A percentile compares a stretch with the other conserved stretches of the same genome.
phyloP scores from a whole-genome alignment of 2,329 filamentous ascomycete genomes.

The Diaporthe batatas region DNA sequence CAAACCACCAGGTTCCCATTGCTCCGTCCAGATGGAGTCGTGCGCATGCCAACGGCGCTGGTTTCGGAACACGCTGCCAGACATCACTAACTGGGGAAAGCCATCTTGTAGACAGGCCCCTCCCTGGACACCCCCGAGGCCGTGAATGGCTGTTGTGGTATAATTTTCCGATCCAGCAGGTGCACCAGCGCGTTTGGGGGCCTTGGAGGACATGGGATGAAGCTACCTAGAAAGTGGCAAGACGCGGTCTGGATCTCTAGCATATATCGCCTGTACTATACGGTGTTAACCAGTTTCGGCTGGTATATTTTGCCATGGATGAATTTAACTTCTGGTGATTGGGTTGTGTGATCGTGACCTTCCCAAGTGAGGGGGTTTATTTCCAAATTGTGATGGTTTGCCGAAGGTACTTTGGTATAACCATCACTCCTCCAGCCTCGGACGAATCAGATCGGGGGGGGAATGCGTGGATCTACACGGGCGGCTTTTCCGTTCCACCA shows the following conservation, averaged over 20 bases:
- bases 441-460: constrained; percentile 4
- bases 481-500: constrained; percentile 13
- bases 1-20: background rate
- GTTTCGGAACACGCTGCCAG: constrained; percentile 13
- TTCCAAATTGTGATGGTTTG: background rate
- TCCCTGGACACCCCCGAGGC: background rate
- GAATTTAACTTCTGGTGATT: constrained; percentile 8
- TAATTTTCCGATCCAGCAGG: constrained; percentile 9
- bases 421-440: background rate
- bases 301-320: background rate
- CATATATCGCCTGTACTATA: constrained; percentile 14
- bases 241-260: background rate
- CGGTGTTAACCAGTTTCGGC: background rate
- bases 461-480: constrained; percentile 24
- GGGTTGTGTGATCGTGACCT: constrained; percentile 6
- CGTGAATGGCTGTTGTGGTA: constrained; percentile 11
- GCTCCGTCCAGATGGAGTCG: background rate
- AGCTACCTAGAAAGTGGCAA: background rate
- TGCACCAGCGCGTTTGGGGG: background rate
- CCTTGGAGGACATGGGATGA: constrained; percentile 4
- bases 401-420: background rate
- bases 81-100: background rate
- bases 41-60: background rate
- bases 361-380: constrained; percentile 2
- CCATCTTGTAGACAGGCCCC: background rate